Percentiles rank a stretch among this genome's conserved stretches.
phyloP scores from a whole-genome alignment of 1,284 basidiomycete species.

The Spongiforma sp. region DNA sequence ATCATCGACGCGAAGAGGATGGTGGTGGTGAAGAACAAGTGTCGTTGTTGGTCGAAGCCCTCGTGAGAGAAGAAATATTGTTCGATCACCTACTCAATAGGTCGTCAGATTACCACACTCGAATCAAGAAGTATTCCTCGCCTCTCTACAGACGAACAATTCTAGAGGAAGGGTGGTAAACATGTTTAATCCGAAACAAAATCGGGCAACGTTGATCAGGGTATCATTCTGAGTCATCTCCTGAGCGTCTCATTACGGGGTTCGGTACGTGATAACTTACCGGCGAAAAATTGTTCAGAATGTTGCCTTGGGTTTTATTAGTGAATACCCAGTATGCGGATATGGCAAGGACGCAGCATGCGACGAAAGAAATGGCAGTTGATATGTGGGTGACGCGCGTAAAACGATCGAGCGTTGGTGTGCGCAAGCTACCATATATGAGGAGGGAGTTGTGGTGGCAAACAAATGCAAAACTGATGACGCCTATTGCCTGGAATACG shows the following conservation, averaged over 20 bases:
- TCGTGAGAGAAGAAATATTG: constrained; percentile 92
- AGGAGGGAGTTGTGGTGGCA: constrained; percentile 94
- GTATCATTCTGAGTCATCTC: constrained; percentile 65
- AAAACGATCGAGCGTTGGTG: constrained; percentile 95
- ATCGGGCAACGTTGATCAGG: constrained; percentile 91
- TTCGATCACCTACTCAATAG: constrained; percentile 74
- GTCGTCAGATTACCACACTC: constrained; percentile 6
- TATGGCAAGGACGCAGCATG: constrained; percentile 86
- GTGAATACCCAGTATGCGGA: constrained; percentile 95
- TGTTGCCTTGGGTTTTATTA: constrained; percentile 92
- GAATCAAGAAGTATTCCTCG: constrained; percentile 32
- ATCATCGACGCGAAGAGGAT: constrained; percentile 87
- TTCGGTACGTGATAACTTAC: constrained; percentile 44
- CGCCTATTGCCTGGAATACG: constrained; percentile 91
- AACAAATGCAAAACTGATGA: constrained; percentile 95
- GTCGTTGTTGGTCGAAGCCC: constrained; percentile 80
- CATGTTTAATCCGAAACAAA: constrained; percentile 98
- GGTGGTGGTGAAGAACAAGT: constrained; percentile 89
- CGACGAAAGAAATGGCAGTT: constrained; percentile 80
- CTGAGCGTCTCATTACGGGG: constrained; percentile 14
- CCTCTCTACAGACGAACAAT: constrained; percentile 94
- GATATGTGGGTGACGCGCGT: constrained; percentile 93
- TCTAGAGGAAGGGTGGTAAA: constrained; percentile 95
- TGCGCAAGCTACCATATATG: constrained; percentile 93
- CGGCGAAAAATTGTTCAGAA: constrained; percentile 89